Evolutionary conservation across 1,139 yeast genomes (phyloP).

Genomic region (Zygoascus meyerae): DNA sequence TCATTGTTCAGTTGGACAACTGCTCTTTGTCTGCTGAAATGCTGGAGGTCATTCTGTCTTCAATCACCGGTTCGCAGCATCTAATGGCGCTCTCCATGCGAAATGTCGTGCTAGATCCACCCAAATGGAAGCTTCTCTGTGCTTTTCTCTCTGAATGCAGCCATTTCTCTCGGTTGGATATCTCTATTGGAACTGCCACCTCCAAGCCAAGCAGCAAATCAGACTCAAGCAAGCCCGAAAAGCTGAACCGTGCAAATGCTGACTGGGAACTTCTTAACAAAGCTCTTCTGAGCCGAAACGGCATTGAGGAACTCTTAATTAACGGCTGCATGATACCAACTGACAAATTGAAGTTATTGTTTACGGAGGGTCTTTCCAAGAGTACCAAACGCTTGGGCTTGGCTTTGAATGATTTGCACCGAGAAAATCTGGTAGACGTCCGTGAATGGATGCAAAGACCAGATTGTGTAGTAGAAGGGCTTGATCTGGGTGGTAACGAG

Average conservation of each 20-base stretch:
- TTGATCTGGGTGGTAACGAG: slow-evolving; percentile 81
- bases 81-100: slow-evolving; percentile 70
- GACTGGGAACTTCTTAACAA: slow-evolving; percentile 70
- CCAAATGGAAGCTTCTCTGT: slow-evolving; percentile 73
- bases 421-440: slow-evolving; percentile 50
- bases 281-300: slow-evolving; percentile 55
- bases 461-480: slow-evolving; percentile 69
- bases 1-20: slow-evolving; percentile 74
- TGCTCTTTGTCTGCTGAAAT: slow-evolving; percentile 75
- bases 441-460: slow-evolving; percentile 18
- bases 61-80: slow-evolving; percentile 51
- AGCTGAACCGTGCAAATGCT: slow-evolving; percentile 49
- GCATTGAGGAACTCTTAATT: slow-evolving; percentile 74
- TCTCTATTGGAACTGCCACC: slow-evolving; percentile 30
- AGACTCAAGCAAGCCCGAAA: neutral
- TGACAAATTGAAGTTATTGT: slow-evolving; percentile 41
- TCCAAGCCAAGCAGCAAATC: slow-evolving; percentile 5
- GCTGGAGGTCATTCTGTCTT: slow-evolving; percentile 62
- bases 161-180: slow-evolving; percentile 60
- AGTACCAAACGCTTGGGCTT: slow-evolving; percentile 69
- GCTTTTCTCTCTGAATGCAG: slow-evolving; percentile 58
- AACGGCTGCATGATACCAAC: slow-evolving; percentile 70
- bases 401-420: slow-evolving; percentile 62
- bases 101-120: slow-evolving; percentile 65
- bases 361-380: slow-evolving; percentile 46